Conservation (phyloP, 192 early-diverging fungal genomes). For the Coemansia javaensis region DNA sequence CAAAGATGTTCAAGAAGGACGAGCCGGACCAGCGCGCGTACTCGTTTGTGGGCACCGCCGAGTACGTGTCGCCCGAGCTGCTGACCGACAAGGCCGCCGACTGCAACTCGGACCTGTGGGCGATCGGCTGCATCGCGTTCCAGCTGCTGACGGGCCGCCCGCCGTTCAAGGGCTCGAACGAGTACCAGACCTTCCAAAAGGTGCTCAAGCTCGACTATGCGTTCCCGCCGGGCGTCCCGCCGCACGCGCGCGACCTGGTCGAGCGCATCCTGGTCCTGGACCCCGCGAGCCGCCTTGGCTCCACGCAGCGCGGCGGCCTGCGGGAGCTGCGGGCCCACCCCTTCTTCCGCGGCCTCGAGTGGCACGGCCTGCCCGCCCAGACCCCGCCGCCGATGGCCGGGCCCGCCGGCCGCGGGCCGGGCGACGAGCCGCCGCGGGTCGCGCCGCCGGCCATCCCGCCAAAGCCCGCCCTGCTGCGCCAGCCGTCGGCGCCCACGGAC, state of each 20-base stretch:
- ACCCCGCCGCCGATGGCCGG: slow-evolving; percentile 40
- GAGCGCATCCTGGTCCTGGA: slow-evolving; percentile 65
- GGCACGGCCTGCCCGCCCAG: slow-evolving; percentile 49
- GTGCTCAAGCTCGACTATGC: slow-evolving; percentile 84
- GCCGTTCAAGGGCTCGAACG: slow-evolving; percentile 92
- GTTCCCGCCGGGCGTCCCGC: slow-evolving; percentile 72
- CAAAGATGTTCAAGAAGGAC: slow-evolving; percentile 50
- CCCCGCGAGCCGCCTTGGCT: slow-evolving; percentile 59
- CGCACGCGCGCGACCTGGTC: slow-evolving; percentile 69
- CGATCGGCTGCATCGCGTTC: slow-evolving; percentile 85
- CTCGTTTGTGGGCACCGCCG: slow-evolving; percentile 98
- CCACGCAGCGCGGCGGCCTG: slow-evolving; percentile 53
- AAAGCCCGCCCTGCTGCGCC: slow-evolving; percentile 36
- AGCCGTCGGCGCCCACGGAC: slow-evolving; percentile 4
- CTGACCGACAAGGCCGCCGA: slow-evolving; percentile 82
- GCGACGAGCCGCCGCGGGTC: not conserved
- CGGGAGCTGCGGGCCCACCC: slow-evolving; percentile 66
- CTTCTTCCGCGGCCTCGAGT: slow-evolving; percentile 80
- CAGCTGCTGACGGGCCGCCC: slow-evolving; percentile 84
- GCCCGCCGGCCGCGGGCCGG: not conserved
- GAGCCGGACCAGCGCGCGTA: slow-evolving; percentile 53
- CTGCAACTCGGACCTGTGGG: slow-evolving; percentile 76
- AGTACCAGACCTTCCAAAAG: slow-evolving; percentile 96
- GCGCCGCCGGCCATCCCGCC: slow-evolving; percentile 39
- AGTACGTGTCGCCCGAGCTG: slow-evolving; percentile 97